phyloP scores from a whole-genome alignment of 192 early-diverging fungal genomes.

The Entomortierella lignicola region DNA sequence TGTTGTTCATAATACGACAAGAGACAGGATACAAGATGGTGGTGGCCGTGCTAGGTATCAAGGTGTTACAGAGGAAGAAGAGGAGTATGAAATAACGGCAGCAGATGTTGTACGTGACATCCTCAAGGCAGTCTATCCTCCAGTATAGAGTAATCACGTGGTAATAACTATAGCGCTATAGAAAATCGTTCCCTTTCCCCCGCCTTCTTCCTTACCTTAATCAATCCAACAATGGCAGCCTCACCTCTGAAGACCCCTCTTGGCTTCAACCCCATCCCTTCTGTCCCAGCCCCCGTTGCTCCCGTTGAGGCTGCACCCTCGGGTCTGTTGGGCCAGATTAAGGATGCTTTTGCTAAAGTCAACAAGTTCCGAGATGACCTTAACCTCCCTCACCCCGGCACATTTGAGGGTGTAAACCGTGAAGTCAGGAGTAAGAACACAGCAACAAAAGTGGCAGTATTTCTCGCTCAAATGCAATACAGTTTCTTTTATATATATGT shows the following conservation, averaged over 20 bases:
- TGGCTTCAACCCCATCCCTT: constrained; percentile 48
- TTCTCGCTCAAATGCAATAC: neutral
- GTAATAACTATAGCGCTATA: too few relatives aligned
- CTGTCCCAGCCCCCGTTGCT: constrained; percentile 2
- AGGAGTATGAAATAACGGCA: constrained; percentile 26
- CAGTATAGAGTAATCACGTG: constrained; percentile 16
- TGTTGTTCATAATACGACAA: neutral
- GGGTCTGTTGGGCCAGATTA: constrained; percentile 44
- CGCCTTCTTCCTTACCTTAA: neutral
- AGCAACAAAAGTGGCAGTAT: neutral
- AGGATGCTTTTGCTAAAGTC: constrained; percentile 41
- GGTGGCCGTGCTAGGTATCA: neutral
- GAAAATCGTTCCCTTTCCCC: neutral
- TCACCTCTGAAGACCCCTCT: constrained; percentile 46
- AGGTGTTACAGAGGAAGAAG: neutral
- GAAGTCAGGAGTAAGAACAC: constrained; percentile 77
- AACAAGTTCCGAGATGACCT: constrained; percentile 55
- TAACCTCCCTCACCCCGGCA: constrained; percentile 81
- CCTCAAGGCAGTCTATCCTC: constrained; percentile 33
- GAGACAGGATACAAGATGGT: neutral
- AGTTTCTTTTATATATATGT: neutral
- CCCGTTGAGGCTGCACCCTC: constrained; percentile 22
- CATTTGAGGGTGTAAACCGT: constrained; percentile 83
- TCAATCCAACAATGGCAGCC: constrained; percentile 6
- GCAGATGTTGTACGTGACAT: constrained; percentile 38